Conservation (phyloP, 805 yeast genomes). For the Ogataea methanolica region DNA sequence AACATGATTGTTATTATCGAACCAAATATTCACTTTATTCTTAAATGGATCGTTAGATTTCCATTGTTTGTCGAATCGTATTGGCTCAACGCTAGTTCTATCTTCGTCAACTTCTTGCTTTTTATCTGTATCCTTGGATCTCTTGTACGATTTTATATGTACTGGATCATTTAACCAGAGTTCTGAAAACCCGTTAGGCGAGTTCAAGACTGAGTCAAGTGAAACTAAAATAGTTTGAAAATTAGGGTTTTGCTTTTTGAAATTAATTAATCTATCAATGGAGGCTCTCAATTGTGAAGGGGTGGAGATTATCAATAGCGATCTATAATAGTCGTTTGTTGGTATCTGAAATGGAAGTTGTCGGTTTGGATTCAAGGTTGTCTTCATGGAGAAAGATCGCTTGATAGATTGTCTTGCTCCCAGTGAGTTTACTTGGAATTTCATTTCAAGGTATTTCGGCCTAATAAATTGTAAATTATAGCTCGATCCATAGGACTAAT, state of each 20-base stretch:
- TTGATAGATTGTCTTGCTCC: not conserved
- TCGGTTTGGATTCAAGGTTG: constrained; percentile 19
- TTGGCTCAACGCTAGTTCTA: constrained; percentile 6
- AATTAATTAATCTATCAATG: constrained; percentile 9
- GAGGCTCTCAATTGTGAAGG: constrained; percentile 23
- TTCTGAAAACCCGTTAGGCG: constrained; percentile 24
- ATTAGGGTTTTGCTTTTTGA: constrained; percentile 7
- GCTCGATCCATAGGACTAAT: too few species aligned
- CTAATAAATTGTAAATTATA: too few species aligned
- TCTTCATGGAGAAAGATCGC: constrained; percentile 9
- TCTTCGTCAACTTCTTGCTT: not conserved
- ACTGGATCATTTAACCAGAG: constrained; percentile 22
- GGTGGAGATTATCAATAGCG: constrained; percentile 26
- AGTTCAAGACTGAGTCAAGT: constrained; percentile 24
- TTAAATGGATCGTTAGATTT: constrained; percentile 4
- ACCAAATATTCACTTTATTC: not conserved
- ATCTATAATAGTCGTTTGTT: constrained; percentile 2
- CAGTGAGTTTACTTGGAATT: too few species aligned
- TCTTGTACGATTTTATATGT: constrained; percentile 7
- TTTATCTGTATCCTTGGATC: constrained; percentile 3
- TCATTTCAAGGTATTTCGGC: too few species aligned
- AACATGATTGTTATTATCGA: not conserved
- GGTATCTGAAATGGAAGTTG: not conserved
- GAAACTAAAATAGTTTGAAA: constrained; percentile 21
- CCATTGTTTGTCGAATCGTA: constrained; percentile 11